Evolutionary conservation across 768 basidiomycete genomes (phyloP).

Genomic region (Cyclocybe aegerita): DNA sequence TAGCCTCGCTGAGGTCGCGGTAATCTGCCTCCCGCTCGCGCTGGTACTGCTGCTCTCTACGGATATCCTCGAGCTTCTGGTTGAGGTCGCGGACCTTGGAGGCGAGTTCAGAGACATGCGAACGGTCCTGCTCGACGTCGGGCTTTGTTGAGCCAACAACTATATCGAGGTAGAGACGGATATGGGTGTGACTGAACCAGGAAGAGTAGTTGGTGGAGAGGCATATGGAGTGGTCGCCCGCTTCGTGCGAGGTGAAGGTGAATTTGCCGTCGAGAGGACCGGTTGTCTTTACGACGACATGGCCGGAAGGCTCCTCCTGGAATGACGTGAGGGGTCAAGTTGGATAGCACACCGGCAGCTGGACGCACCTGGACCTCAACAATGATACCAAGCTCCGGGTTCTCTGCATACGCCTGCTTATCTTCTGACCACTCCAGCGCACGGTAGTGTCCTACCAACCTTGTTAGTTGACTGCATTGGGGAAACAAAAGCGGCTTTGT

Average conservation of each 20-base stretch:
- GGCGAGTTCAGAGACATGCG: slow-evolving; percentile 80
- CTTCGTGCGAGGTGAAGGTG: slow-evolving; percentile 96
- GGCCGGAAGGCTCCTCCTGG: slow-evolving; percentile 84
- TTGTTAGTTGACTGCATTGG: background rate
- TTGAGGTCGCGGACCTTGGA: slow-evolving; percentile 90
- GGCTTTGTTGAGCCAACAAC: slow-evolving; percentile 86
- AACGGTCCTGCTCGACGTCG: slow-evolving; percentile 85
- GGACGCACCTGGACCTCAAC: slow-evolving; percentile 80
- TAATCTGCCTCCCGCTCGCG: slow-evolving; percentile 92
- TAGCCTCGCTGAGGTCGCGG: slow-evolving; percentile 82
- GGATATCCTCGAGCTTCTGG: slow-evolving; percentile 87
- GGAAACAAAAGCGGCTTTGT: slow-evolving; percentile 13
- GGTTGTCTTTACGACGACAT: slow-evolving; percentile 84
- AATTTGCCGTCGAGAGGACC: slow-evolving; percentile 90
- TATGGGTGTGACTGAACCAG: slow-evolving; percentile 85
- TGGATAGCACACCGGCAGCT: background rate
- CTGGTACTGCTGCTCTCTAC: slow-evolving; percentile 97
- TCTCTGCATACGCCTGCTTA: slow-evolving; percentile 62
- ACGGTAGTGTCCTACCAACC: slow-evolving; percentile 76
- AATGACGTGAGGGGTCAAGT: background rate
- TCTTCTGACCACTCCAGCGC: slow-evolving; percentile 90
- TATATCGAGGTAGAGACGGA: slow-evolving; percentile 93
- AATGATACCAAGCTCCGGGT: slow-evolving; percentile 81
- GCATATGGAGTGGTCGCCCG: slow-evolving; percentile 97
- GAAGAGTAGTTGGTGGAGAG: slow-evolving; percentile 90